Evolutionary conservation across 2,329 filamentous ascomycete genomes (phyloP), one percentile per base, ranked within the genome.

Genomic region (Zasmidium cellare): DNA sequence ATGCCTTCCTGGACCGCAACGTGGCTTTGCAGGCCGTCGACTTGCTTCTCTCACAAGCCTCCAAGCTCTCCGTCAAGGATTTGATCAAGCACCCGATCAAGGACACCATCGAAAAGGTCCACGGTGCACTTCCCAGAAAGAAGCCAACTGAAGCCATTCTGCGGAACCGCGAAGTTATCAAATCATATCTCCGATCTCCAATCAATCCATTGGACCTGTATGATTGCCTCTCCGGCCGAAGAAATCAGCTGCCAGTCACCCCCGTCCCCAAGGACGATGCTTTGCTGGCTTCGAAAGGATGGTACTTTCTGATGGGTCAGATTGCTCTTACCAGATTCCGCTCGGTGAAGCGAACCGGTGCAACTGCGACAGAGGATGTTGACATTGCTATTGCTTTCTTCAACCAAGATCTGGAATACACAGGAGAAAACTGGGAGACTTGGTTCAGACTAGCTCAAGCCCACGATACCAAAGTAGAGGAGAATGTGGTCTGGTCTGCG

Each of bases 271-370:
- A 84, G 0, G 89, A 94, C 57, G 87, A 86, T 53, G 83, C 84
- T 0, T 76, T 79, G 12, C 78, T 96, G 31, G 92, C 92, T 0
- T 85, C 85, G 22, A 89, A 91, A 65, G 90, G 92, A 47, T 97
- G 93, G 93, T 96, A 91, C 72, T 96, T 94, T 72, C 78, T 97
- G 25, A 84, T 96, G 61, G 93, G 93, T 19, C 89, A 94, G 81
- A 90, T 96, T 56, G 87, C 91, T 2, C 81, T 97, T 56, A 91
- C 89, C 46, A 96, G 92, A 68, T 97, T 96, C 84, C 71, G 90
- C 79, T 79, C 83, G 77, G 75, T 92, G 81, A 90, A 93, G 67
- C 85, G 91, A 19, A 90, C 85, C 2, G 69, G 62, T 3, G 88
- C 89, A 1, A 88, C 88, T 2, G 88, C 91, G 14, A 93, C 89